Percentiles rank a stretch among this genome's conserved stretches.
Evolutionary conservation across 495 filamentous ascomycete genomes (phyloP).

Genomic region (Venustampulla echinocandica): DNA sequence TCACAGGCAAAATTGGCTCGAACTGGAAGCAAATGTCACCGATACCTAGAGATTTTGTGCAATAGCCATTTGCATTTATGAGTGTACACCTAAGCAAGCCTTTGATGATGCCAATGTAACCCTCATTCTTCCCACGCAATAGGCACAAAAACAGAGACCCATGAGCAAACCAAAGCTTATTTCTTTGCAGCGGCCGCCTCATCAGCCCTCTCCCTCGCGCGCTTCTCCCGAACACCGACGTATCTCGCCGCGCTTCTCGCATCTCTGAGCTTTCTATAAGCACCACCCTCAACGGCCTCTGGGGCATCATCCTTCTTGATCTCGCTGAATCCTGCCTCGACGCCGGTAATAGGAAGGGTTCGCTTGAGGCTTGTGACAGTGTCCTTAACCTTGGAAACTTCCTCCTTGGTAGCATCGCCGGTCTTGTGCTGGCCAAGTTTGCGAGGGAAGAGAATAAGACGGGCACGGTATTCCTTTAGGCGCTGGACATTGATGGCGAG

Average conservation of each 20-base stretch:
- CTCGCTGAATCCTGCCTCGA: slow-evolving; percentile 56
- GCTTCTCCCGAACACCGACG: slow-evolving; percentile 82
- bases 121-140: slow-evolving; percentile 18
- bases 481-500: slow-evolving; percentile 90
- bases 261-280: slow-evolving; percentile 76
- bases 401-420: slow-evolving; percentile 78
- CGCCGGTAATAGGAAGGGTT: slow-evolving; percentile 63
- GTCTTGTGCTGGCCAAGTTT: slow-evolving; percentile 86
- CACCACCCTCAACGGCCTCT: slow-evolving; percentile 65
- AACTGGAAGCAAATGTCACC: too few species aligned
- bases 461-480: slow-evolving; percentile 88
- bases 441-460: slow-evolving; percentile 95
- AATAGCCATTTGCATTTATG: slow-evolving; percentile 24
- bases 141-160: slow-evolving; percentile 18
- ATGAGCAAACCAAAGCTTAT: slow-evolving; percentile 34
- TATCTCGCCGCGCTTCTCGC: slow-evolving; percentile 78
- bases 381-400: slow-evolving; percentile 69
- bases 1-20: too few species aligned
- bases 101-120: slow-evolving; percentile 20
- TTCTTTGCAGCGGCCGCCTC: slow-evolving; percentile 81
- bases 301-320: slow-evolving; percentile 74
- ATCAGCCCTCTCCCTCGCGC: slow-evolving; percentile 83
- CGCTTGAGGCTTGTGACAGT: slow-evolving; percentile 46
- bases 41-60: slow-evolving; percentile 6
- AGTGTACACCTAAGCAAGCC: slow-evolving; percentile 27